Evolutionary conservation across 73 alveolate genomes (phyloP).

Genomic region (Paramecium pentaurelia): DNA sequence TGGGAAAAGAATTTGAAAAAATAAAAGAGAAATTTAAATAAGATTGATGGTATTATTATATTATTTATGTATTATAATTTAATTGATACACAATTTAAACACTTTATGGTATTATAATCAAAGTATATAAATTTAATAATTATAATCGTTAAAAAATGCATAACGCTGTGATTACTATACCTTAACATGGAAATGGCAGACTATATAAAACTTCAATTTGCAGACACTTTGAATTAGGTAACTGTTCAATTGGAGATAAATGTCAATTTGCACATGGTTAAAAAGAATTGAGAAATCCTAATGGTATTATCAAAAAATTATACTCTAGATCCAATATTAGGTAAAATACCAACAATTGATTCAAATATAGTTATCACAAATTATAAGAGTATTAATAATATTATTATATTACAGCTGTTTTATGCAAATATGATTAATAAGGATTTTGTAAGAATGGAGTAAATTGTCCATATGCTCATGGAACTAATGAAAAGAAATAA

Average conservation of each 20-base stretch:
- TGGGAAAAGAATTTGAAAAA: neutral
- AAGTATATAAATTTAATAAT: neutral
- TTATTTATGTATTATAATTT: neutral
- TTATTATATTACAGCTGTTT: conserved; percentile 9
- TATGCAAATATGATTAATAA: conserved; percentile 46
- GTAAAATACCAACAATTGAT: conserved; percentile 30
- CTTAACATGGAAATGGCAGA: conserved; percentile 53
- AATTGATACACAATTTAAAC: neutral
- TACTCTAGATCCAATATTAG: conserved; percentile 21
- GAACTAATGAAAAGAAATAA: conserved; percentile 35
- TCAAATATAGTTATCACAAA: conserved; percentile 23
- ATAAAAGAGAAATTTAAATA: neutral
- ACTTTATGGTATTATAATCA: neutral
- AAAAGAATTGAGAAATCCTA: conserved; percentile 53
- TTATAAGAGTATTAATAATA: neutral
- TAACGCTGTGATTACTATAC: conserved; percentile 42
- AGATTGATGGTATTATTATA: neutral
- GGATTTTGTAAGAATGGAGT: conserved; percentile 60
- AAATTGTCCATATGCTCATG: conserved; percentile 62
- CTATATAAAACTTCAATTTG: conserved; percentile 61
- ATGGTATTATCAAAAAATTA: neutral
- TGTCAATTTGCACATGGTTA: conserved; percentile 66
- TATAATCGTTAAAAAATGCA: conserved; percentile 39
- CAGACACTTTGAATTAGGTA: conserved; percentile 61
- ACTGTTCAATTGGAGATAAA: conserved; percentile 61